These are phyloP conservation scores for Curvularia spicifera DNA, from an alignment of 2,329 filamentous ascomycete genomes.

Conservation along the genomic window DNA sequence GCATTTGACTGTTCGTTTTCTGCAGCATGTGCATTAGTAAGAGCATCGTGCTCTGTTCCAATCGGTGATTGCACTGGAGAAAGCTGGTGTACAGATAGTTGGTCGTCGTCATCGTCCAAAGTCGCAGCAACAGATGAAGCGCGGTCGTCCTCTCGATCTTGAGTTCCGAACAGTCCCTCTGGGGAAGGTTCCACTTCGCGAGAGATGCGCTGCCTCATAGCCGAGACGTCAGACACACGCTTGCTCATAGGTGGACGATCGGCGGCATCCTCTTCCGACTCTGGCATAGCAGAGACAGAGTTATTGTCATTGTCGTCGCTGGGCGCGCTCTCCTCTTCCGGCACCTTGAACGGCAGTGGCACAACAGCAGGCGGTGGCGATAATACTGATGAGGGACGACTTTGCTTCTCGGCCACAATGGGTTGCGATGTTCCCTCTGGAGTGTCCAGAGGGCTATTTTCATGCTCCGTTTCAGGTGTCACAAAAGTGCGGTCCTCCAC, in stretches of 20 bases:
- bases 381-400: constrained; percentile 42
- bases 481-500: constrained; percentile 11
- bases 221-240: constrained; percentile 43
- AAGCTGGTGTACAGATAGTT: constrained; percentile 41
- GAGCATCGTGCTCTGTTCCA: constrained; percentile 19
- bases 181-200: constrained; percentile 37
- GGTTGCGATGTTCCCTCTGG: constrained; percentile 13
- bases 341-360: constrained; percentile 70
- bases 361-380: constrained; percentile 62
- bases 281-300: constrained; percentile 65
- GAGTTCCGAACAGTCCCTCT: constrained; percentile 46
- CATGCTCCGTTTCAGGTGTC: neutral
- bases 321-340: constrained; percentile 52
- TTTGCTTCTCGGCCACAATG: constrained; percentile 18
- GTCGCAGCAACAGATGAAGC: constrained; percentile 59
- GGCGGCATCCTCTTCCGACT: constrained; percentile 25
- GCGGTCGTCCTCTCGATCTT: constrained; percentile 49
- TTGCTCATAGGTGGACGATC: constrained; percentile 44
- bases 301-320: constrained; percentile 56
- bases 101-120: constrained; percentile 65
- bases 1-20: neutral
- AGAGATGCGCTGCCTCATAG: constrained; percentile 36
- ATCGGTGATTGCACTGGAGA: constrained; percentile 39
- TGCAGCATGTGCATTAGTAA: neutral
- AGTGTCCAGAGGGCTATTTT: constrained; percentile 12